Evolutionary conservation across 2,329 filamentous ascomycete species (phyloP), one percentile per base, ranked within the genome.

Genomic region (Aureobasidium namibiae): DNA sequence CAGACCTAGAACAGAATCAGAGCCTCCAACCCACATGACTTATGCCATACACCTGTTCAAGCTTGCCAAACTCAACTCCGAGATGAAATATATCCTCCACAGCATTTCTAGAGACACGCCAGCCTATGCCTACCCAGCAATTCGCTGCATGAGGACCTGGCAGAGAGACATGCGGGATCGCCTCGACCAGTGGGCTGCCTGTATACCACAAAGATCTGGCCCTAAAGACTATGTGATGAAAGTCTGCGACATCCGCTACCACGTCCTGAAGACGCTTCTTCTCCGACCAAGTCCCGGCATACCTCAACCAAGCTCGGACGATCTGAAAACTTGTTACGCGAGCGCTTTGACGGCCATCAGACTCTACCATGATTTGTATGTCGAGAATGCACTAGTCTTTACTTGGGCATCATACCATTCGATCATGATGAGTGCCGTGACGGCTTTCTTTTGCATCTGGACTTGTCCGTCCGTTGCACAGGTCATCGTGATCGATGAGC

Each of bases 31-130:
- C 24, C 50, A 54, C 24, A 54, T 54, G 50, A 54, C 16, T n/a
- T 42, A 54, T 31, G 50, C 36, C 3, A 54, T 54, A 54, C 50
- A 54, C 26, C 18, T 54, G 2, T 54, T 54, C 36, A 54, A 54
- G 33, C 38, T 54, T 31, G 36, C 50, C 38, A 54, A n/a, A 13
- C 36, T 54, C 16, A 54, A 54, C 26, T 54, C 50, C n/a, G 50
- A 54, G 36, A 54, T 54, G 50, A 54, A 54, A 13, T 54, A 54
- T n/a, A 42, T 54, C 4, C 50, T 54, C n/a, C 50, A 54, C 26
- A 54, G 50, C n/a, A 54, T 54, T 13, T 41, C 50, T 10, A 23
- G 50, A 41, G 50, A 54, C 1, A 54, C 50, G 1, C 50, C 50
- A 16, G 24, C 50, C 14, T 54, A 54, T 42, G 50, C 50, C 11